These are phyloP conservation scores for Penicillium canariense DNA, from an alignment of 495 filamentous ascomycete genomes.

Conservation along the genomic window DNA sequence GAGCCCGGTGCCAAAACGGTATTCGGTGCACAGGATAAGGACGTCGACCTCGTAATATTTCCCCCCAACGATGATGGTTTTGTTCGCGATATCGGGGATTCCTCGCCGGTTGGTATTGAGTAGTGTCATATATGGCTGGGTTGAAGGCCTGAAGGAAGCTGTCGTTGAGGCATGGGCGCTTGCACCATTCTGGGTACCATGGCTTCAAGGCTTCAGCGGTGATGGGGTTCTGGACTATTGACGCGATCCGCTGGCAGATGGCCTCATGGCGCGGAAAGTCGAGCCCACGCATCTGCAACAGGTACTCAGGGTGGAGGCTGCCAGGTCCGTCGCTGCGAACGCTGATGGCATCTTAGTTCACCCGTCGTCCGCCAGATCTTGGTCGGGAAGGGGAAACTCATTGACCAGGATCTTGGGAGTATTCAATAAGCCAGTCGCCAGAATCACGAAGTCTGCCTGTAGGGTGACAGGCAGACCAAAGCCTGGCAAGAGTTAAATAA, in stretches of 20 bases:
- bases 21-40: constrained; percentile 38
- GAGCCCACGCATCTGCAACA: neutral
- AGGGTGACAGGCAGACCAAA: neutral
- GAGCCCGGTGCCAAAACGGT: constrained; percentile 23
- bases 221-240: constrained; percentile 10
- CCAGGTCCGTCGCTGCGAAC: neutral
- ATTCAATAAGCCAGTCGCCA: constrained; percentile 17
- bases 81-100: constrained; percentile 17
- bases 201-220: constrained; percentile 31
- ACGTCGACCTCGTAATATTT: constrained; percentile 36
- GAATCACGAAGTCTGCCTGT: constrained; percentile 18
- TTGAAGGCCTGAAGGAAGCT: constrained; percentile 36
- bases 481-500: neutral
- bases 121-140: constrained; percentile 20
- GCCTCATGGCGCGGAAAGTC: constrained; percentile 2
- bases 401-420: constrained; percentile 27
- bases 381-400: neutral
- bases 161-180: constrained; percentile 33
- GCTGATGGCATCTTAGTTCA: constrained; percentile 33
- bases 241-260: constrained; percentile 3
- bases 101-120: constrained; percentile 32
- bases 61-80: constrained; percentile 27
- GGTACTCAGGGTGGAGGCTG: constrained; percentile 17
- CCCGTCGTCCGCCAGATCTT: constrained; percentile 38
- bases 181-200: constrained; percentile 33